Base-by-base conservation (phyloP, 2,329 filamentous ascomycete species). In the Fusarium euwallaceae region DNA sequence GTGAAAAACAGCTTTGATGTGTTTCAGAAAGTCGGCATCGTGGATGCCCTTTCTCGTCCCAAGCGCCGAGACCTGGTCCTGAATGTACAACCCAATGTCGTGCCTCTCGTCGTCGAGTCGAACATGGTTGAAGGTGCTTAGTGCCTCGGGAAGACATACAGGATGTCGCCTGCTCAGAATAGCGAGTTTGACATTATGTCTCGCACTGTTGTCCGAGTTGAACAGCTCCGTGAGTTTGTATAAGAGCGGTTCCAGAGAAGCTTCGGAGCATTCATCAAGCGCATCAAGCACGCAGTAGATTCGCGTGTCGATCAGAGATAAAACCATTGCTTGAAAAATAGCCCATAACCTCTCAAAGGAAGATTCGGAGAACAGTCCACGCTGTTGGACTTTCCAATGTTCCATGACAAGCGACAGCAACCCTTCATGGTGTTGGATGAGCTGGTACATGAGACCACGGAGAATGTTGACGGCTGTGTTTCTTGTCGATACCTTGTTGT, bases 201-300 rank as follows among this genome's bases (percentile, higher is more conserved):
- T 16, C 1, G 36, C 10, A 2, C 10, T 24, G 3, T 7, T 29
- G 41, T 37, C 36, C 11, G 16, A 3, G 6, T 20, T 17, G 4
- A 62, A 64, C 5, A 70, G 11, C 1, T 48, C n/a, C n/a, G 55
- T 55, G 11, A 67, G 14, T 41, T 51, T n/a, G n/a, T 2, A 2
- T n/a, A 69, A 34, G 5, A 72, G 29, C 1, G 24, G 41, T 2
- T 36, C n/a, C 1, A 71, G 17, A 1, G 65, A 66, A 2, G 4
- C 27, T 22, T 70, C 58, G 11, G 61, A n/a, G 34, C 65, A 71
- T 34, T 73, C 71, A 14, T 73, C 71, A 4, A 73, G 41, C 12
- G 56, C 70, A 43, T 72, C 70, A 22, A 72, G 32, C 2, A 72
- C 37, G 16, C 67, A 65, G 22, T 65, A 67, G n/a, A 73, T 29